A percentile compares a stretch with the other conserved stretches of the same genome.
phyloP scores from a whole-genome alignment of 257 asterid genomes.

The Nicotiana tabacum region DNA sequence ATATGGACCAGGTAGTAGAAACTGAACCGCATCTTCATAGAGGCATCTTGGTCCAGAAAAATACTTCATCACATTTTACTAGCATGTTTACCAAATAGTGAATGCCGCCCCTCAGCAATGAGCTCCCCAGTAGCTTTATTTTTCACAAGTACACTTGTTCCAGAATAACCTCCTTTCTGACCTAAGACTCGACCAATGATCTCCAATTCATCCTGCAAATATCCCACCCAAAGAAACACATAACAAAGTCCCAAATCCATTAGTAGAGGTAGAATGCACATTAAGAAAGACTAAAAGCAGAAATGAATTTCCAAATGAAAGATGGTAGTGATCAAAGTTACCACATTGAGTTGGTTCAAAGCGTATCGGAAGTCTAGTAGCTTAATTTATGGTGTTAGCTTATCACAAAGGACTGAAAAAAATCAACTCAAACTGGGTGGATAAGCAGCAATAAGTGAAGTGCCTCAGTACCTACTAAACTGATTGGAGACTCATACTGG shows the following conservation, averaged over 20 bases:
- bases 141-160: constrained; percentile 55
- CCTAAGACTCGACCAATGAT: constrained; percentile 52
- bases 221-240: constrained; percentile 12
- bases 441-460: background rate
- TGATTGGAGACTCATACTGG: background rate
- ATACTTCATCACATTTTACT: constrained; percentile 56
- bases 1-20: background rate
- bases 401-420: background rate
- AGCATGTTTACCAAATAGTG: constrained; percentile 54
- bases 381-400: background rate
- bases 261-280: background rate
- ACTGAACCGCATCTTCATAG: background rate
- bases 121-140: constrained; percentile 69
- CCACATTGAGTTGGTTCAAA: background rate
- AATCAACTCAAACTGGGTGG: background rate
- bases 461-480: background rate
- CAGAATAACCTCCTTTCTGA: constrained; percentile 46
- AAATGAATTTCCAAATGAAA: background rate
- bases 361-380: background rate
- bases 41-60: background rate
- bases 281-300: background rate
- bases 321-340: background rate
- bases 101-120: constrained; percentile 84
- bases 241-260: background rate
- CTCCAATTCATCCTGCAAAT: constrained; percentile 78